These are phyloP conservation scores for Geotrichum armillariae DNA, from an alignment of 1,139 yeast genomes.

Conservation along the genomic window DNA sequence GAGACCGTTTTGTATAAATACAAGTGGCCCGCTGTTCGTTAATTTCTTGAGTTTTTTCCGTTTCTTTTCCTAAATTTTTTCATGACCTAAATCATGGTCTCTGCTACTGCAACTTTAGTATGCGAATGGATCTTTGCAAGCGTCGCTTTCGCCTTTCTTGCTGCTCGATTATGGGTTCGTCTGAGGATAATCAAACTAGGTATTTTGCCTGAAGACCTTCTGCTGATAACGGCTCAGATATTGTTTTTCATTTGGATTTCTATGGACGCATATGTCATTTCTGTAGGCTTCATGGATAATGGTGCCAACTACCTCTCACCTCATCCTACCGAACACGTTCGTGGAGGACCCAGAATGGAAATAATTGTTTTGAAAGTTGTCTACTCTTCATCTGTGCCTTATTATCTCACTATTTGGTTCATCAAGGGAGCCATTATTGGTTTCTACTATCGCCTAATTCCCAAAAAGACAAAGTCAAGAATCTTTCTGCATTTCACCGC, in stretches of 20 bases:
- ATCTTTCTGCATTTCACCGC: conserved; percentile 28
- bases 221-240: conserved; percentile 31
- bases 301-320: conserved; percentile 31
- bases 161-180: conserved; percentile 32
- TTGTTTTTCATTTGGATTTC: conserved; percentile 35
- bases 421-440: conserved; percentile 36
- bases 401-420: conserved; percentile 35
- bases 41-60: not conserved
- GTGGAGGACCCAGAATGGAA: conserved; percentile 26
- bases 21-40: not conserved
- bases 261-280: conserved; percentile 30
- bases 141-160: conserved; percentile 26
- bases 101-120: conserved; percentile 15
- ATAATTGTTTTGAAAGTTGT: conserved; percentile 31
- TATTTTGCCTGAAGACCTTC: conserved; percentile 33
- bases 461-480: conserved; percentile 30
- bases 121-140: conserved; percentile 33
- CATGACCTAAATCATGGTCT: conserved; percentile 6
- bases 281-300: conserved; percentile 35
- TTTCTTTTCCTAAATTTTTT: not conserved
- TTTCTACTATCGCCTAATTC: conserved; percentile 34
- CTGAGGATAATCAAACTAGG: conserved; percentile 29
- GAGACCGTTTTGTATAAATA: not conserved
- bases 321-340: conserved; percentile 26
- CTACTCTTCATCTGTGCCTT: conserved; percentile 35